Base-by-base conservation (phyloP, 257 asterid genomes). In the Nicotiana noctiflora region DNA sequence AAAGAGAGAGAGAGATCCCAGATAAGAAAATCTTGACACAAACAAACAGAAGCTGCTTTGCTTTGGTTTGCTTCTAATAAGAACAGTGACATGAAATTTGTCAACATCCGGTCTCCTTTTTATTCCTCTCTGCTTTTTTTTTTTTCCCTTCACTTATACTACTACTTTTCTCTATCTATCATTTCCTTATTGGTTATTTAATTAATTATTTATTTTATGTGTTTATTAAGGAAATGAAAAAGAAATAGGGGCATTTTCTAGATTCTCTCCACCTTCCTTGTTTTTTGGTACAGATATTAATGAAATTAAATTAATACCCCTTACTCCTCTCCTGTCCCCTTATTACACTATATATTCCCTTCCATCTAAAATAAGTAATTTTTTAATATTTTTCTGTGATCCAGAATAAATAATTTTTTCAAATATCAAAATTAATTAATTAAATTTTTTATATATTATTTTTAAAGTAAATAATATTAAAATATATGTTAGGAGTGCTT, bases 41-140 rank as follows among this genome's bases (percentile, higher is more conserved):
- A 92, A 94, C 92, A 86, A 93, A 92, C 89, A 40, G 92, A 92
- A 89, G 44, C 94, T 91, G 90, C 96, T 81, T 40, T 40, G 49
- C 49, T 40, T 40, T 31, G 34, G 32, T 31, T 31, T 40, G 49
- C 12, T 40, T 40, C 49, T 40, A 40, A 49, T 74, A 85, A 86
- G 94, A 94, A 92, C 94, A 93, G 93, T 91, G 97, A 91, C 97
- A 86, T 90, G 85, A 90, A 86, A 86, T 89, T 91, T 95, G 98
- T 95, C 98, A 95, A 95, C 98, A 91, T 92, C 93, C 91, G 93
- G 98, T 95, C 98, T 79, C 89, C 46, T 77, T 84, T 87, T 86
- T 84, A 87, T 87, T 86, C 76, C 5, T 32, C 91, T 89, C 89
- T 87, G 86, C 88, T 84, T 90, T 85, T 81, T 85, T 81, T 88